phyloP scores from a whole-genome alignment of 495 filamentous ascomycete genomes.

The Astrothelium macrocarpum region DNA sequence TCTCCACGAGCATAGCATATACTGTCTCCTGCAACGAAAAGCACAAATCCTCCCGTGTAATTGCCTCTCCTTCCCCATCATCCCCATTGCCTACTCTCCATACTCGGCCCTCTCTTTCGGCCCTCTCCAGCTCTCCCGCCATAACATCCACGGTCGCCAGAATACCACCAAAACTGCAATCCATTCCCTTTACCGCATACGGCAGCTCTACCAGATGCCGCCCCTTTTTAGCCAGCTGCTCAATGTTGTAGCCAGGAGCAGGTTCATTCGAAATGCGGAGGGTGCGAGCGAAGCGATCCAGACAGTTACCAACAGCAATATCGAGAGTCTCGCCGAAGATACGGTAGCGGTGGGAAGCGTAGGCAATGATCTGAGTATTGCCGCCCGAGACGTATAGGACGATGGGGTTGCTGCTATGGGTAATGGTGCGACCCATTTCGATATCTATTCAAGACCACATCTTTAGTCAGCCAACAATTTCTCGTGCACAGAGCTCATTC shows the following conservation, averaged over 20 bases:
- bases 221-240: conserved; percentile 80
- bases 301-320: conserved; percentile 94
- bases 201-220: conserved; percentile 73
- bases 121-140: conserved; percentile 37
- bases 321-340: conserved; percentile 98
- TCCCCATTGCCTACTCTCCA: conserved; percentile 33
- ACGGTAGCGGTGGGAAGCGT: conserved; percentile 83
- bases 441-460: conserved; percentile 50
- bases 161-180: conserved; percentile 89
- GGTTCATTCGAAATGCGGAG: conserved; percentile 90
- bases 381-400: conserved; percentile 94
- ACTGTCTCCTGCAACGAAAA: conserved; percentile 93
- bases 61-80: conserved; percentile 33
- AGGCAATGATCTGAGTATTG: conserved; percentile 97
- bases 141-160: conserved; percentile 70
- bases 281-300: conserved; percentile 89
- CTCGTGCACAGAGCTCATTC: neutral
- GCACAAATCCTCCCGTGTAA: conserved; percentile 82
- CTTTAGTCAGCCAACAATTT: neutral
- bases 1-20: conserved; percentile 95
- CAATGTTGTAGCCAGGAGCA: conserved; percentile 94
- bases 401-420: conserved; percentile 81
- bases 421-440: conserved; percentile 95
- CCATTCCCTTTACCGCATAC: conserved; percentile 97
- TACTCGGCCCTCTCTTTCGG: neutral